phyloP scores from a whole-genome alignment of 257 asterid species.

The Leptodermis oblonga region DNA sequence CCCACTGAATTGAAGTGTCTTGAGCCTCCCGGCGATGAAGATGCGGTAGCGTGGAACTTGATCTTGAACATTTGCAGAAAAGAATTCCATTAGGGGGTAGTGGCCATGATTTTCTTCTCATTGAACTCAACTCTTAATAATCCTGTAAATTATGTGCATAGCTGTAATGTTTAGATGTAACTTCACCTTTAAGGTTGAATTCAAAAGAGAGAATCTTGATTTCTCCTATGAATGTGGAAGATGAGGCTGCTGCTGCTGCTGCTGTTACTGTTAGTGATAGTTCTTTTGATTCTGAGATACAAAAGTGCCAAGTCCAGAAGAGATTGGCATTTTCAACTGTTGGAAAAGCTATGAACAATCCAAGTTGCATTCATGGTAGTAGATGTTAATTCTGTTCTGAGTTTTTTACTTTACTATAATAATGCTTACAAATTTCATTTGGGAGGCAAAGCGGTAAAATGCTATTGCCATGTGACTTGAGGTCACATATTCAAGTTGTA shows the following conservation, averaged over 20 bases:
- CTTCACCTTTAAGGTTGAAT: background rate
- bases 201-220: background rate
- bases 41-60: slow-evolving; percentile 13
- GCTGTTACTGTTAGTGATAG: no score
- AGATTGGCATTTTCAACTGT: background rate
- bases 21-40: background rate
- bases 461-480: no score
- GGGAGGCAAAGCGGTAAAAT: no score
- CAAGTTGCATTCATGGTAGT: slow-evolving; percentile 23
- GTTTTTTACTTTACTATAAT: no score
- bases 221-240: background rate
- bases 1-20: slow-evolving; percentile 3
- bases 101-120: background rate
- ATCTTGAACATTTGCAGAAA: slow-evolving; percentile 4
- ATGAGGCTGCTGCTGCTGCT: background rate
- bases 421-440: slow-evolving; percentile 4
- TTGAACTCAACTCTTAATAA: slow-evolving; percentile 5
- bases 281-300: background rate
- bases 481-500: no score
- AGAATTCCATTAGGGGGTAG: background rate
- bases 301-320: background rate
- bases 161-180: background rate
- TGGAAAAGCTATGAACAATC: slow-evolving; percentile 7
- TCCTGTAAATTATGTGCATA: slow-evolving; percentile 18
- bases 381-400: background rate